phyloP scores from a whole-genome alignment of 257 asterid genomes.

The Linaria vulgaris region DNA sequence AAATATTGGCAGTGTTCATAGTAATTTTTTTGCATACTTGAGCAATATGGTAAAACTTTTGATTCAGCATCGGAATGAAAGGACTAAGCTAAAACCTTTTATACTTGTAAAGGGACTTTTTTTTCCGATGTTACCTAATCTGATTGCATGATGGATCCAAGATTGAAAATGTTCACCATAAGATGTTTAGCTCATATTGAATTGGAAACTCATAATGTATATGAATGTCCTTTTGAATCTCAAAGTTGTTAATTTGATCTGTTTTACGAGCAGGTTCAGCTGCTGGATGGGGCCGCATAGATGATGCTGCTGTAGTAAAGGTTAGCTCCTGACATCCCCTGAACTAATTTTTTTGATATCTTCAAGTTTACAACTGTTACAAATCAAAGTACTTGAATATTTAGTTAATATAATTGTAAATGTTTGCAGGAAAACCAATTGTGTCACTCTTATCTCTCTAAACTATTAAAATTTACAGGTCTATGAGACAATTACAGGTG shows the following conservation, averaged over 20 bases:
- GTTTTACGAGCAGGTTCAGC: constrained; percentile 78
- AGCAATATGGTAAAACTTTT: not conserved
- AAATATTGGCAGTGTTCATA: no score
- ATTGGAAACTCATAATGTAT: constrained; percentile 12
- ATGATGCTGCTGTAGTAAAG: constrained; percentile 96
- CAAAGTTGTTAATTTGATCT: constrained; percentile 22
- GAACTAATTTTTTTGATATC: constrained; percentile 11
- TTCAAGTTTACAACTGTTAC: constrained; percentile 13
- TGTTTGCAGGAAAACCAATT: constrained; percentile 4
- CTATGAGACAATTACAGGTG: constrained; percentile 91
- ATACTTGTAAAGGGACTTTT: not conserved
- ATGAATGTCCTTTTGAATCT: constrained; percentile 10
- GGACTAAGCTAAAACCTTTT: not conserved
- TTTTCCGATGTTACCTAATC: not conserved
- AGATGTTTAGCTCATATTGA: not conserved
- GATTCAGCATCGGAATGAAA: not conserved
- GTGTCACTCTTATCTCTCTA: constrained; percentile 22
- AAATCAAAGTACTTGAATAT: constrained; percentile 13
- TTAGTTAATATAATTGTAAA: constrained; percentile 21
- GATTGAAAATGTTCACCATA: not conserved
- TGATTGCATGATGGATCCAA: not conserved
- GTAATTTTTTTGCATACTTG: not conserved
- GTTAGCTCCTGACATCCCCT: constrained; percentile 39
- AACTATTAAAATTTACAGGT: constrained; percentile 52
- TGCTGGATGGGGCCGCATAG: constrained; percentile 98